A percentile compares a stretch with the other conserved stretches of the same genome.
Conservation (phyloP, 148 eudicot genomes). For the Camellia sinensis region DNA sequence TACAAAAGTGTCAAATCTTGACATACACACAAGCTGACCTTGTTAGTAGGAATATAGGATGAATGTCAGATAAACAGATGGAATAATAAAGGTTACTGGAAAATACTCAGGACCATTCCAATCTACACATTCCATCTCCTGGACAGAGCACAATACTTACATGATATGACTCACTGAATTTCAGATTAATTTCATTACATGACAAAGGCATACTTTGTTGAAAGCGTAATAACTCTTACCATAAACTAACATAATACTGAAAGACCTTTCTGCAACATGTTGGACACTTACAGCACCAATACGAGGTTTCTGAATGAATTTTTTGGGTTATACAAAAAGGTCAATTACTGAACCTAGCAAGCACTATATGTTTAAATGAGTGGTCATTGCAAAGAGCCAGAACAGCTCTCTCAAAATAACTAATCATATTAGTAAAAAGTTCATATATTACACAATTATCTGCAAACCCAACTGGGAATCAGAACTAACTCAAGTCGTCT, state of each 20-base stretch:
- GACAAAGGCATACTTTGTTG: background rate
- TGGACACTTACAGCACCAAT: background rate
- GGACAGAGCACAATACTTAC: background rate
- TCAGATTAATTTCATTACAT: background rate
- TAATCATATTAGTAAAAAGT: background rate
- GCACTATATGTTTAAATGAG: background rate
- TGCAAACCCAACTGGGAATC: background rate
- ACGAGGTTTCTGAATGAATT: background rate
- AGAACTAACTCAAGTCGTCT: background rate
- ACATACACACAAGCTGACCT: background rate
- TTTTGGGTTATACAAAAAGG: background rate
- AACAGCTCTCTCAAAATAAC: background rate
- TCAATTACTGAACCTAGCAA: background rate
- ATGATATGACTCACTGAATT: background rate
- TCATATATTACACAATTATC: background rate
- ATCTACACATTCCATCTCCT: background rate
- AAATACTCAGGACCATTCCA: background rate
- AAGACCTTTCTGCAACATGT: background rate
- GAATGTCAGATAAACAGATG: background rate
- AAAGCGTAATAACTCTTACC: background rate
- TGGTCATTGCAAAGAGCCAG: background rate
- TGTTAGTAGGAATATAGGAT: background rate
- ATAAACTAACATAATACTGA: background rate
- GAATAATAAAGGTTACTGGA: background rate
- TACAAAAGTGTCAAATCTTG: background rate